Evolutionary conservation across 108 stramenopile species (phyloP).

Genomic region (Licmophora abbreviata): DNA sequence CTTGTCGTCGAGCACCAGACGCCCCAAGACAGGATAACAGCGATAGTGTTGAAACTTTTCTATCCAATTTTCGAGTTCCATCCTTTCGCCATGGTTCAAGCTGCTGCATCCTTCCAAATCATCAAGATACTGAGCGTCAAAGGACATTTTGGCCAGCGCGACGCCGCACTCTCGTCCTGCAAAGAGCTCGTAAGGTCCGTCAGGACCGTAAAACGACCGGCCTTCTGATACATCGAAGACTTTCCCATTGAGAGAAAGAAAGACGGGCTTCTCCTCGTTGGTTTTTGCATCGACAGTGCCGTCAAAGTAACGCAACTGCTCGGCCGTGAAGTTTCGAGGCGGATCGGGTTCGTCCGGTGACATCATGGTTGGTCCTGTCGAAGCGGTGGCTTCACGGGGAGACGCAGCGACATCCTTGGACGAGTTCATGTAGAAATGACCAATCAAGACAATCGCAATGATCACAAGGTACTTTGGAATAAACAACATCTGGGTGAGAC

Average conservation of each 20-base stretch:
- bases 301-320: constrained; percentile 68
- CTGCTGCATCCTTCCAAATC: constrained; percentile 57
- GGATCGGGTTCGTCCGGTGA: constrained; percentile 57
- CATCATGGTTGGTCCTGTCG: constrained; percentile 17
- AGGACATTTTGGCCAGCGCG: constrained; percentile 90
- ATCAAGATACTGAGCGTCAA: constrained; percentile 80
- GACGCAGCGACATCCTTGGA: neutral
- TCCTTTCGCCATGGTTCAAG: constrained; percentile 75
- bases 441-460: constrained; percentile 14
- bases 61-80: constrained; percentile 83
- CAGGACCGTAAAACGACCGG: constrained; percentile 89
- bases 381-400: neutral
- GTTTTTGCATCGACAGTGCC: constrained; percentile 58
- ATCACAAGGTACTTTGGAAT: constrained; percentile 31
- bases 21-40: constrained; percentile 85
- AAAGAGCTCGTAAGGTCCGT: constrained; percentile 86
- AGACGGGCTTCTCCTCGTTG: constrained; percentile 80
- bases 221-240: constrained; percentile 93
- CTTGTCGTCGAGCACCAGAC: constrained; percentile 58
- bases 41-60: constrained; percentile 89
- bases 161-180: constrained; percentile 93
- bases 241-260: constrained; percentile 80
- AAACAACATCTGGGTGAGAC: neutral
- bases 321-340: constrained; percentile 76
- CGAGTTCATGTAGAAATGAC: constrained; percentile 23